Evolutionary conservation across 352 stramenopile species (phyloP), one percentile per base, ranked within the genome.

Genomic region (Globisporangium splendens): DNA sequence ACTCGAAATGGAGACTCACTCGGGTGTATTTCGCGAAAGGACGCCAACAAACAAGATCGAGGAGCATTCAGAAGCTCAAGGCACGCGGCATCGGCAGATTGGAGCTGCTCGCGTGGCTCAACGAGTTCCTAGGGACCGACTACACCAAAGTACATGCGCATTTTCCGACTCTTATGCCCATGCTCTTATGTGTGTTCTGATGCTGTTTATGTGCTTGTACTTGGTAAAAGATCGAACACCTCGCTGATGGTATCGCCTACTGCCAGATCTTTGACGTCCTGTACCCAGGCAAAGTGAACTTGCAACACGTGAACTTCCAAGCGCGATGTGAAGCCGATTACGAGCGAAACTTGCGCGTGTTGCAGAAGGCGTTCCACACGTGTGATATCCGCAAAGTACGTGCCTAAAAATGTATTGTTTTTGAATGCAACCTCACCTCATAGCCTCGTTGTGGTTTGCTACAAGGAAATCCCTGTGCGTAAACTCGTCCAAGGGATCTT

Each of bases 1-100:
- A 10, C 39, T 35, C 7, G 8, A 35, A 43, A n/a, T 44, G 13
- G 6, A n/a, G 39, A 15, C 5, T 44, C 10, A 10, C 39, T 44
- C 39, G 39, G n/a, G 12, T 7, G 12, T 44, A 3, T 44, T 2
- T n/a, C 17, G 39, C 39, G 39, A 44, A 44, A 44, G 13, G 39
- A 44, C 51, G 21, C 51, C 6, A 17, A 18, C 15, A 46, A 20
- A 50, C 11, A 14, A 46, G 13, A 17, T n/a, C 21, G 24, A 92
- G 90, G 83, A 88, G 78, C 54, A 77, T 92, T n/a, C 76, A 76
- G 3, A 82, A 86, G 50, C 73, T 92, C 28, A 92, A 92, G 53
- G 78, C 78, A 50, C 71, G 83, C 39, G 83, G 83, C 42, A 89
- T 92, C 48, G 83, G 83, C 1, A 77, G 83, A 8, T 68, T 92